These are phyloP conservation scores for Jackrogersella multiformis DNA, from an alignment of 495 filamentous ascomycete genomes.

Conservation along the genomic window DNA sequence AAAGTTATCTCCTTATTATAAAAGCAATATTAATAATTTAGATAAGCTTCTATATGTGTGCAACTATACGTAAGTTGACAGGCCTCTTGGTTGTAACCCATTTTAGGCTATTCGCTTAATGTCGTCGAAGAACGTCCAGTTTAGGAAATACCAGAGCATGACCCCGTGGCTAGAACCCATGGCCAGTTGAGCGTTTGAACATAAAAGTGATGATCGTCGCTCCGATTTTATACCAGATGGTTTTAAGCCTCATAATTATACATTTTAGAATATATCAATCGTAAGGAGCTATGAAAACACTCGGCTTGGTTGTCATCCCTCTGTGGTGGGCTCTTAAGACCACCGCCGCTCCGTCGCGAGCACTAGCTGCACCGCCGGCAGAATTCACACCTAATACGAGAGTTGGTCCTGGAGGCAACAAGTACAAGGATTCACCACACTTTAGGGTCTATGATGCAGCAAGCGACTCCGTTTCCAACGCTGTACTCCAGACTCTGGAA, in stretches of 20 bases:
- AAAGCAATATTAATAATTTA: no score
- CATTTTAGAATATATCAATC: neutral
- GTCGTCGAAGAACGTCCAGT: slow-evolving; percentile 6
- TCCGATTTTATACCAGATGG: neutral
- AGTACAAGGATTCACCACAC: slow-evolving; percentile 55
- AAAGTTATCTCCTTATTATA: neutral
- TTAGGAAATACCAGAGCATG: slow-evolving; percentile 3
- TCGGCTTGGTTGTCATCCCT: slow-evolving; percentile 9
- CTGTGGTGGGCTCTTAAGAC: slow-evolving; percentile 18
- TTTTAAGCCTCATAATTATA: slow-evolving; percentile 2
- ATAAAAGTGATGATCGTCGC: slow-evolving; percentile 33
- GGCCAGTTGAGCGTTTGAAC: neutral
- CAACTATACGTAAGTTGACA: neutral
- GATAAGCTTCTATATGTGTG: no score
- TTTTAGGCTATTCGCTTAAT: slow-evolving; percentile 41
- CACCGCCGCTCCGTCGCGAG: slow-evolving; percentile 23
- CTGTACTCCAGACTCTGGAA: slow-evolving; percentile 50
- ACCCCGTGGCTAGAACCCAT: slow-evolving; percentile 19
- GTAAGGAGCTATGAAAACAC: slow-evolving; percentile 13
- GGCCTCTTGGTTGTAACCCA: slow-evolving; percentile 5
- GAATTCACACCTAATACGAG: slow-evolving; percentile 52
- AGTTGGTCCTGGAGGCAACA: slow-evolving; percentile 49
- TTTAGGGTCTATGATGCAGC: slow-evolving; percentile 53
- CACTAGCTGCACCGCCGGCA: slow-evolving; percentile 41
- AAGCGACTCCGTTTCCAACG: slow-evolving; percentile 42